Evolutionary conservation across 23 red algal genomes (phyloP).

Genomic region (Cyanidioschyzon merolae): DNA sequence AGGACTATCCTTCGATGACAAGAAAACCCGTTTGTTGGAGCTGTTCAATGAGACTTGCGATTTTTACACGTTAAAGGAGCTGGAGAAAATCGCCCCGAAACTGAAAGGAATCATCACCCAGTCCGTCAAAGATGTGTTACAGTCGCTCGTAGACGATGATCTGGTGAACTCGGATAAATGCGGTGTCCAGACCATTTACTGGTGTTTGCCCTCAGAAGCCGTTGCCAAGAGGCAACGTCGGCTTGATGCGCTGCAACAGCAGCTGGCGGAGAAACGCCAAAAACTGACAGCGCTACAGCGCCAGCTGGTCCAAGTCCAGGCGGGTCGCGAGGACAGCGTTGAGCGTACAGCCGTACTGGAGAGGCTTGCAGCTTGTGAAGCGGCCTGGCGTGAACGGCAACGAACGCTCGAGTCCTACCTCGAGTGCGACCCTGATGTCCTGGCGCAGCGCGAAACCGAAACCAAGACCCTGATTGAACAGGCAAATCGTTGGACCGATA

Average conservation of each 20-base stretch:
- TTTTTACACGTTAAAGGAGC: slow-evolving; percentile 91
- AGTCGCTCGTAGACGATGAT: slow-evolving; percentile 84
- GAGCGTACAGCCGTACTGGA: slow-evolving; percentile 27
- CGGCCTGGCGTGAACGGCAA: slow-evolving; percentile 18
- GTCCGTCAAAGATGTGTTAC: slow-evolving; percentile 91
- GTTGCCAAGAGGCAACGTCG: slow-evolving; percentile 44
- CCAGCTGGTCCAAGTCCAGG: background rate
- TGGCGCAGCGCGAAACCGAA: slow-evolving; percentile 30
- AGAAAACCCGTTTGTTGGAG: slow-evolving; percentile 58
- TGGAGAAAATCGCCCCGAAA: slow-evolving; percentile 93
- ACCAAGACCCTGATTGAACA: slow-evolving; percentile 32
- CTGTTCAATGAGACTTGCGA: slow-evolving; percentile 66
- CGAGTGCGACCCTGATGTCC: slow-evolving; percentile 63
- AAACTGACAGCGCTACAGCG: background rate
- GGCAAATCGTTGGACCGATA: slow-evolving; percentile 85
- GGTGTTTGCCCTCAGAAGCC: slow-evolving; percentile 78
- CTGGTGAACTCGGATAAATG: slow-evolving; percentile 88
- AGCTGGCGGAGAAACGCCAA: slow-evolving; percentile 3
- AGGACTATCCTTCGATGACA: slow-evolving; percentile 85
- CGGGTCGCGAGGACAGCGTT: slow-evolving; percentile 28
- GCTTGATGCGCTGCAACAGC: slow-evolving; percentile 15
- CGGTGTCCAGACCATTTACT: slow-evolving; percentile 90
- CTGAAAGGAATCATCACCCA: slow-evolving; percentile 80
- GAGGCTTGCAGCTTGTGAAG: slow-evolving; percentile 23
- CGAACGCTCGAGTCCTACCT: slow-evolving; percentile 34